phyloP scores from a whole-genome alignment of 2,329 filamentous ascomycete species.

The Phaeosphaeriaceae sp. region DNA sequence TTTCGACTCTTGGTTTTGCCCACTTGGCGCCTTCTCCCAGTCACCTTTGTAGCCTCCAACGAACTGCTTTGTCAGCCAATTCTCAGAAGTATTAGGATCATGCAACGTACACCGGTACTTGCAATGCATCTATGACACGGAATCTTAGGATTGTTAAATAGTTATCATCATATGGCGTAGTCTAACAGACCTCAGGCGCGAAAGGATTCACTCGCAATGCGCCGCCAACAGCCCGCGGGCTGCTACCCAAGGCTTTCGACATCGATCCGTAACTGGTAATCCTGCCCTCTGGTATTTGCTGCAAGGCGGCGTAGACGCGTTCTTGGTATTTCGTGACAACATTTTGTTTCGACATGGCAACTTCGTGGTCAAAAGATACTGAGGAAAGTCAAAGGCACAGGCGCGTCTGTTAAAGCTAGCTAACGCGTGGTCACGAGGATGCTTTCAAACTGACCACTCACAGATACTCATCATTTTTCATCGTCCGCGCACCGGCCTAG shows the following conservation, averaged over 20 bases:
- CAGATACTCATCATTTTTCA: background rate
- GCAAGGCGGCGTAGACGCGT: constrained; percentile 71
- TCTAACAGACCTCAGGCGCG: constrained; percentile 62
- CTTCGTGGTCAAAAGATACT: background rate
- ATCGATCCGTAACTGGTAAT: constrained; percentile 81
- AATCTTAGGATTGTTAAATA: constrained; percentile 49
- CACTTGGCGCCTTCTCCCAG: constrained; percentile 66
- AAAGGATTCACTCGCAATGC: constrained; percentile 81
- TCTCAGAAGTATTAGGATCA: background rate
- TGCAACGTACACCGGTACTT: constrained; percentile 64
- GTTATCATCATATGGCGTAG: no score
- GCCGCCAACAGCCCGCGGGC: constrained; percentile 78
- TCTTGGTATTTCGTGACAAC: constrained; percentile 47
- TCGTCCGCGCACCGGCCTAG: no score
- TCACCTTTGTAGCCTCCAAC: constrained; percentile 75
- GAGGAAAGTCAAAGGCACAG: background rate
- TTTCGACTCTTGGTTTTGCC: constrained; percentile 70
- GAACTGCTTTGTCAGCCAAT: constrained; percentile 30
- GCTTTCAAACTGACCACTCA: constrained; percentile 43
- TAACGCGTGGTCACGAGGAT: constrained; percentile 40
- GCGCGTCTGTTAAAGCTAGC: constrained; percentile 9
- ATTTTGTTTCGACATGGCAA: constrained; percentile 26
- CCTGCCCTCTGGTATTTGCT: constrained; percentile 75
- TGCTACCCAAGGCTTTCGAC: constrained; percentile 70
- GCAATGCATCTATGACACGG: constrained; percentile 84